Evolutionary conservation across 176 grass and related monocot genomes (phyloP).

Genomic region (Zea mays): Zm-B73-REFERENCE-NAM-5.0 NC_050102.1:82937001-82937500

Average conservation of each 20-base stretch:
- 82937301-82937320: conserved; percentile 94
- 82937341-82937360: conserved; percentile 84
- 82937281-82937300: conserved; percentile 68
- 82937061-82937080: conserved; percentile 88
- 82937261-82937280: conserved; percentile 72
- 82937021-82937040: conserved; percentile 55
- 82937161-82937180: conserved; percentile 74
- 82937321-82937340: conserved; percentile 74
- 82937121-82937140: conserved; percentile 75
- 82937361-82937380: conserved; percentile 92
- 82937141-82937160: conserved; percentile 65
- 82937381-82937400: conserved; percentile 82
- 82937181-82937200: conserved; percentile 63
- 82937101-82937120: conserved; percentile 83
- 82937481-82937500: conserved; percentile 73
- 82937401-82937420: conserved; percentile 58
- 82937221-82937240: conserved; percentile 76
- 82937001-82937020: conserved; percentile 61
- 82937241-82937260: conserved; percentile 87
- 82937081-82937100: conserved; percentile 40
- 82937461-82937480: conserved; percentile 57
- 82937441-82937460: conserved; percentile 67
- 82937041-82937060: conserved; percentile 87
- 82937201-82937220: conserved; percentile 58
- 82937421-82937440: conserved; percentile 51